Evolutionary conservation across 1,139 yeast species (phyloP), one percentile per base, ranked within the genome.

Genomic region (Taphrina betulina): DNA sequence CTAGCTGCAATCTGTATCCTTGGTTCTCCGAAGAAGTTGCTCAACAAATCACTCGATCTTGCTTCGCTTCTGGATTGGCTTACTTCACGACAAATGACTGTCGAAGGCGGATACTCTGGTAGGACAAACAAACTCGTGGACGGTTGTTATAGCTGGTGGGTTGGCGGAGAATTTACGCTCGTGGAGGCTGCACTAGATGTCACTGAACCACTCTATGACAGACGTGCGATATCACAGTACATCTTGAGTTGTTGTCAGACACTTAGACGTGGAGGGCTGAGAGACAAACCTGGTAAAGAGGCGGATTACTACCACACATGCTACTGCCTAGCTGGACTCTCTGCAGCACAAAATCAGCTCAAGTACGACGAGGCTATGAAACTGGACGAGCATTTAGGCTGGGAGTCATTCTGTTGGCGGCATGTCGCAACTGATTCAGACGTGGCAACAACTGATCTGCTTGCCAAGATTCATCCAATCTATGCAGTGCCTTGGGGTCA

Each of bases 121-220:
- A 78, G 99, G 57, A 80, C 95, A 0, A 90, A 92, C 67, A 94
- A 94, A 69, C 75, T 94, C 40, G 97, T 92, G 0, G 99, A 94
- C 69, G 96, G 95, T 0, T 94, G 99, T 69, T 94, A 94, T 68
- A 81, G 90, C 65, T 94, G 85, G 68, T 92, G 98, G 98, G 83
- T 90, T 1, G 98, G 98, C 0, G 95, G 88, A 0, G 67, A 83
- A 43, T 19, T 53, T 60, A 55, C 67, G 48, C 63, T 83, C 53
- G 77, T 38, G 17, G 40, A 44, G 26, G 36, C 40, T 14, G 45
- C 35, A 12, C 29, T 45, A 20, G 40, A 19, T 4, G 33, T 10
- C 16, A 17, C 22, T 5, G 22, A 12, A 8, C 23, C 29, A 7
- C 29, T 46, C 5, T 48, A 35, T 17, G 83, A 60, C 71, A 80